These are phyloP conservation scores for Microsporum ferrugineum DNA, from an alignment of 2,329 filamentous ascomycete genomes.

Conservation along the genomic window DNA sequence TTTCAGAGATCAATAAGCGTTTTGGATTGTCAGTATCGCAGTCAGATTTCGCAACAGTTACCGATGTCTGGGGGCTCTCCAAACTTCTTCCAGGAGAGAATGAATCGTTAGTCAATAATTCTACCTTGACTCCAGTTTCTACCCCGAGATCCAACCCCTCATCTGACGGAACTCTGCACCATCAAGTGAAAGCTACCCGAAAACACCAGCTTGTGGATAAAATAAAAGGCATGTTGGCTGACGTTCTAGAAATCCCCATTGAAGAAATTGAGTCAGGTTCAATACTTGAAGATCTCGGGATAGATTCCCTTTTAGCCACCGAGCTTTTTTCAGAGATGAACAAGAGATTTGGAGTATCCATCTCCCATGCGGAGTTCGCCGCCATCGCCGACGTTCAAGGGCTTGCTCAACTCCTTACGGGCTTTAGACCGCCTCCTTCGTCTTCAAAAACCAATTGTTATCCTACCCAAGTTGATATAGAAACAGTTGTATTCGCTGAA, in stretches of 20 bases:
- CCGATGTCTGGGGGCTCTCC: background rate
- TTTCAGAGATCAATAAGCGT: background rate
- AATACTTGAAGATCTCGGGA: background rate
- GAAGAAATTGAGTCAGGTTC: background rate
- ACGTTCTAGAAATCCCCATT: background rate
- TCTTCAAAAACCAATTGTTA: background rate
- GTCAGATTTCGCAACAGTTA: background rate
- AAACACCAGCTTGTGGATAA: background rate
- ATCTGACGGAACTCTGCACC: background rate
- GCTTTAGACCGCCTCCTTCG: background rate
- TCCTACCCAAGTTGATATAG: background rate
- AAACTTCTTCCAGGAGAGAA: background rate
- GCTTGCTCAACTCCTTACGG: background rate
- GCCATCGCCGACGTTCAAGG: background rate
- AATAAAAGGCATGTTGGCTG: background rate
- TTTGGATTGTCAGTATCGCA: background rate
- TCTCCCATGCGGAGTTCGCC: background rate
- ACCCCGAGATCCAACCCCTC: background rate
- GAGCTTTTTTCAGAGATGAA: slow-evolving; percentile 3
- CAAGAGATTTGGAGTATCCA: background rate
- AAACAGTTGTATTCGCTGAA: slow-evolving; percentile 2
- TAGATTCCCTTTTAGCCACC: background rate
- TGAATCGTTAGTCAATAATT: background rate
- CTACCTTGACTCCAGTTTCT: background rate
- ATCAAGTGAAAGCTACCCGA: background rate